Base-by-base conservation (phyloP, 495 filamentous ascomycete species). In the Hamigera avellanea region DNA sequence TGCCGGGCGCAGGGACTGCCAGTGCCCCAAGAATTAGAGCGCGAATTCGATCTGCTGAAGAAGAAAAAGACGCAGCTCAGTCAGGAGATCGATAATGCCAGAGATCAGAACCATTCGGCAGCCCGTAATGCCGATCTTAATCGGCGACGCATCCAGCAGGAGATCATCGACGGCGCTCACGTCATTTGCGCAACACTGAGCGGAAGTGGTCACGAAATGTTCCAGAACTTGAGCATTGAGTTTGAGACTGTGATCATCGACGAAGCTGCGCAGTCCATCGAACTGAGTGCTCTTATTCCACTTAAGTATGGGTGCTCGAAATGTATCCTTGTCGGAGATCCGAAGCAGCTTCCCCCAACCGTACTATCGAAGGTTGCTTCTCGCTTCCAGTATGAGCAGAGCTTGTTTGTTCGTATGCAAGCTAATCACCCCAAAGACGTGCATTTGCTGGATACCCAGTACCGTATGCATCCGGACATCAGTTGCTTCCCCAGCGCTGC, bases 171-270 rank as follows among this genome's bases (percentile, higher is more conserved):
- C 45, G 76, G 78, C 15, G 84, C 91, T 8, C 82, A 96, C 59
- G 81, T 96, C 19, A 80, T 98, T 28, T 98, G 91, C 54, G 83
- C 91, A 15, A 98, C 91, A 0, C 77, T 98, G 36, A 94, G 86
- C 53, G 91, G 88, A 36, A 88, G 82, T 59, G 91, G 91, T 12
- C 93, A 96, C 46, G 93, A 98, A 34, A 95, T 98, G 80, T 93
- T 98, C 64, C 86, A 87, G 59, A 80, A 78, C 45, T 60, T 96
- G 33, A 88, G 83, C 46, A 86, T 96, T 35, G 91, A 96, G 55
- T 96, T 98, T 44, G 91, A 98, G 59, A 95, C 91, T 0, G 91
- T 98, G 42, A 81, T 98, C 49, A 94, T 98, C 49, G 91, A 98
- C 49, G 91, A 98, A 67, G 91, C 91, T 2, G 91, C 91, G 14